A percentile compares a stretch with the other conserved stretches of the same genome.
Conservation (phyloP, 805 yeast species). For the Barnettozyma pratensis region DNA sequence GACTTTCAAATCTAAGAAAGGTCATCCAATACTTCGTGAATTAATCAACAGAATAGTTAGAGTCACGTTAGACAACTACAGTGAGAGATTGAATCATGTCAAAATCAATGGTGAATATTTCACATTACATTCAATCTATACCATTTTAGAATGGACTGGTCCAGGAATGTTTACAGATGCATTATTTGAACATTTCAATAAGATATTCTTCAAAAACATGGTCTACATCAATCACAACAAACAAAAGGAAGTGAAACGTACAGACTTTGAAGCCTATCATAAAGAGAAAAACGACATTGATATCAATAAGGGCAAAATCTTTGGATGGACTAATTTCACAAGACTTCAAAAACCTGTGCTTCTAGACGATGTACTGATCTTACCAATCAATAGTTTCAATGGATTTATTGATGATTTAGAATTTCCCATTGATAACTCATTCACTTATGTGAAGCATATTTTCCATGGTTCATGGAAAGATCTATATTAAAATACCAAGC, state of each 20-base stretch:
- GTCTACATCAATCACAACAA: constrained; percentile 25
- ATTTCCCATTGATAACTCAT: constrained; percentile 1
- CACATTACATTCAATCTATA: constrained; percentile 54
- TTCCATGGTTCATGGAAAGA: constrained; percentile 22
- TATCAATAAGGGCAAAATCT: background rate
- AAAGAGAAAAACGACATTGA: constrained; percentile 12
- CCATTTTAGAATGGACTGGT: constrained; percentile 54
- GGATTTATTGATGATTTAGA: constrained; percentile 14
- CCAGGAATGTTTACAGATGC: constrained; percentile 47
- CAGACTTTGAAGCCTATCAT: constrained; percentile 9
- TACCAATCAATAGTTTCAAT: constrained; percentile 20
- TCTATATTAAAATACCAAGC: background rate
- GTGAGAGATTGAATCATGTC: constrained; percentile 22
- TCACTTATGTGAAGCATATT: constrained; percentile 17
- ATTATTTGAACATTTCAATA: constrained; percentile 40
- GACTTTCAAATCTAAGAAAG: constrained; percentile 54
- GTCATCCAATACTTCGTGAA: constrained; percentile 59
- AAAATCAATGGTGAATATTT: constrained; percentile 29
- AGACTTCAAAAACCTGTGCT: constrained; percentile 11
- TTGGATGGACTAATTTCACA: constrained; percentile 22
- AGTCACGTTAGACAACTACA: constrained; percentile 39
- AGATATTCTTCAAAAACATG: constrained; percentile 13
- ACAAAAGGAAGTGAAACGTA: constrained; percentile 26
- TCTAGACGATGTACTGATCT: constrained; percentile 17
- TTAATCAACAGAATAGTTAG: constrained; percentile 50